A percentile compares a stretch with the other conserved stretches of the same genome.
Evolutionary conservation across 164 flowering plant species (phyloP).

Genomic region (Warburgia ugandensis): DNA sequence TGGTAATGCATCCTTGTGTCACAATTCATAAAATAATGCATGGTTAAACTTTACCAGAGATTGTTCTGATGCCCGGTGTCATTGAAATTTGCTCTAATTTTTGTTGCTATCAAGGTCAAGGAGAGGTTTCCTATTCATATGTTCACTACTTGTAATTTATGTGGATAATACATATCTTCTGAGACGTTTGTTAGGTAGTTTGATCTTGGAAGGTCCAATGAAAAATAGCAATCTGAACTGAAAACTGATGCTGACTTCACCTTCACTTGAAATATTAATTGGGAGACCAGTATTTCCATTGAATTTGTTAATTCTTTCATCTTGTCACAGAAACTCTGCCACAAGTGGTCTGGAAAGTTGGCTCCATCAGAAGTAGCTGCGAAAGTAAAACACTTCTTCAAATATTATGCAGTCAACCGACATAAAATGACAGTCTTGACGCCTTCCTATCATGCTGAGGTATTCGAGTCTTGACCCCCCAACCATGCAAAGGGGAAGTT

Average conservation of each 20-base stretch:
- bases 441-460: constrained; percentile 98
- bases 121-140: too few species aligned
- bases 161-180: too few species aligned
- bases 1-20: too few species aligned
- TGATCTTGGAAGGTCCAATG: neutral
- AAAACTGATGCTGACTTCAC: too few species aligned
- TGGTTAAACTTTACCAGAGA: too few species aligned
- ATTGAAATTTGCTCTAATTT: too few species aligned
- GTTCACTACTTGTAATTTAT: too few species aligned
- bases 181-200: too few species aligned
- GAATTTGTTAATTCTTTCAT: neutral
- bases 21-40: too few species aligned
- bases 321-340: constrained; percentile 69
- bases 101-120: too few species aligned
- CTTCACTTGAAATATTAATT: neutral
- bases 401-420: constrained; percentile 89
- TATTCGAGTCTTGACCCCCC: constrained; percentile 25
- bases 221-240: neutral
- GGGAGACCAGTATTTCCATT: neutral
- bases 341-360: constrained; percentile 66
- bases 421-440: constrained; percentile 97
- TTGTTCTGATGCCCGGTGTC: too few species aligned
- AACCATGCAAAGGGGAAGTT: neutral
- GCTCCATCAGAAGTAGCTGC: constrained; percentile 71
- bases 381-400: constrained; percentile 93